Conservation (phyloP, 1,284 basidiomycete genomes). For the Wallemia hederae region DNA sequence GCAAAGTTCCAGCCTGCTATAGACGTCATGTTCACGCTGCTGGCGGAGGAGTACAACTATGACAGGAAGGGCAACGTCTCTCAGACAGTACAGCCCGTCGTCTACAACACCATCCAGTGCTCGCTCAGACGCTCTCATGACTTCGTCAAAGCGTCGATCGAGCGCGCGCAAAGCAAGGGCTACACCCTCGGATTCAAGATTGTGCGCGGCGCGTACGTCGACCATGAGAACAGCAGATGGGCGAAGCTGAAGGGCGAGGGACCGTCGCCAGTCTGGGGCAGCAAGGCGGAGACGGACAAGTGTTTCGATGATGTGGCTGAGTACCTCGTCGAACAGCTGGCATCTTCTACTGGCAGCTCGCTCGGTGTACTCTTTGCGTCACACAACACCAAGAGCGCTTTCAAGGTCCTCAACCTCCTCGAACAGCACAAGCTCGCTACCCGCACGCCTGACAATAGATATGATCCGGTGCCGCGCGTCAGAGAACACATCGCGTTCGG, state of each 20-base stretch:
- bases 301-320: conserved; percentile 16
- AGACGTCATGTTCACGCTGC: conserved; percentile 8
- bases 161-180: conserved; percentile 9
- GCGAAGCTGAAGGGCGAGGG: conserved; percentile 1
- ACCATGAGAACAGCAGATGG: conserved; percentile 12
- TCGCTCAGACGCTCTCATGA: conserved; percentile 2
- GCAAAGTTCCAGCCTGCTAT: conserved; percentile 11
- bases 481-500: conserved; percentile 9
- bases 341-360: not conserved
- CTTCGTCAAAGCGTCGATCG: conserved; percentile 1
- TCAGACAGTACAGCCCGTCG: conserved; percentile 5
- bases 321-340: conserved; percentile 13
- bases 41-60: conserved; percentile 10
- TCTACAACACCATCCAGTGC: conserved; percentile 11
- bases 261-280: conserved; percentile 8
- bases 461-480: conserved; percentile 8
- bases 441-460: conserved; percentile 3
- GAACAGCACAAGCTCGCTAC: conserved; percentile 6
- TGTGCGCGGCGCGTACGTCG: conserved; percentile 18
- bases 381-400: conserved; percentile 10
- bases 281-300: conserved; percentile 13
- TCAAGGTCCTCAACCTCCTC: conserved; percentile 6
- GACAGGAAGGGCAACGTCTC: not conserved
- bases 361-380: conserved; percentile 8
- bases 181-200: conserved; percentile 18